Evolutionary conservation across 2,329 filamentous ascomycete genomes (phyloP), one percentile per base, ranked within the genome.

Genomic region (Exophiala calicioides): DNA sequence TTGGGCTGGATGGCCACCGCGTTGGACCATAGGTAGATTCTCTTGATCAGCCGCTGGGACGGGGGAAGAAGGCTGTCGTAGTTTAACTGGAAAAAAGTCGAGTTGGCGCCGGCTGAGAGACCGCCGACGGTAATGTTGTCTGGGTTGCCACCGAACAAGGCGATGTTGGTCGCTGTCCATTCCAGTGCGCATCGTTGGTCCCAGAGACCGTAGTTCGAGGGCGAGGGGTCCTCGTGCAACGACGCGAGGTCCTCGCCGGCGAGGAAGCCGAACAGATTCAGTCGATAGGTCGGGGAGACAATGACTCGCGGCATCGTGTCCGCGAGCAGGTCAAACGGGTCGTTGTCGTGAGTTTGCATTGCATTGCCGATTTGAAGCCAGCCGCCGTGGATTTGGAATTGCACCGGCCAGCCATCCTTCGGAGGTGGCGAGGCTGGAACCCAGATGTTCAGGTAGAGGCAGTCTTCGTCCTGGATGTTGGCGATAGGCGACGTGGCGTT

Each of bases 181-280:
- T 77, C 66, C 6, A 77, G 60, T 0, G 75, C 76, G 9, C 73
- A 60, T 2, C 71, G 62, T 52, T 79, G 75, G 50, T 80, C 77
- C 57, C 68, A 70, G 0, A 74, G 60, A 1, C 71, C 71, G 49
- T 66, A 69, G 47, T 74, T 73, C 1, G 69, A 60, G 2, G 59
- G 61, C 3, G 62, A 61, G 3, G 60, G 55, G 3, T 61, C 58
- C 18, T 67, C 58, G 23, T 59, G 62, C 5, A 65, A 62, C 19
- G 47, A 49, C 1, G 60, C 38, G 3, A 74, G 61, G 8, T 70
- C 66, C 3, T 65, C 47, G 2, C 72, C 67, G 1, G 71, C 68
- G 3, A 77, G 58, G 51, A 78, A 78, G 0, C 75, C 75, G 30
- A 77, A 76, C 0, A 75, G 59, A 20, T 74, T 75, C 44, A 75